phyloP scores from a whole-genome alignment of 2,329 filamentous ascomycete genomes.

The Calonectria pauciramosa region DNA sequence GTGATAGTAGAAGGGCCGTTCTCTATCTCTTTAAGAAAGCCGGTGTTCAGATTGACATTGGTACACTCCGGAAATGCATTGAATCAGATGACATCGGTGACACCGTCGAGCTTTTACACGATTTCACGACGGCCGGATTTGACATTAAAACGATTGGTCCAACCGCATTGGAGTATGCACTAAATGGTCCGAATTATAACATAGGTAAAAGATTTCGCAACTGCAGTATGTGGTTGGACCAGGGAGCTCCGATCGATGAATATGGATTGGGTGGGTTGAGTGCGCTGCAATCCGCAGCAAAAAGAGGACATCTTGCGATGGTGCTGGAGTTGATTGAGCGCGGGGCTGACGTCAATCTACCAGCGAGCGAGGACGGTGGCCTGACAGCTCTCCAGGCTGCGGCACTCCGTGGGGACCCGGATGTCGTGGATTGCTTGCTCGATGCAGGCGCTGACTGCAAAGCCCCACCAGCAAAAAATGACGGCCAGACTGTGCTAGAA shows the following conservation, averaged over 20 bases:
- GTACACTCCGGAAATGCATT: not conserved
- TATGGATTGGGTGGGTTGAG: not conserved
- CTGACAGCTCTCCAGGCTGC: slow-evolving; percentile 18
- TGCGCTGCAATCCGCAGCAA: slow-evolving; percentile 11
- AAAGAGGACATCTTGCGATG: not conserved
- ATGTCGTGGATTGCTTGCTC: slow-evolving; percentile 7
- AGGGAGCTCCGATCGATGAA: slow-evolving; percentile 8
- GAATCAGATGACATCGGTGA: rapidly evolving
- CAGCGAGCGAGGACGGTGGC: not conserved
- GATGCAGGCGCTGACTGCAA: slow-evolving; percentile 8
- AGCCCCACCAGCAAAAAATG: not conserved
- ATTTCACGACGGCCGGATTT: not conserved
- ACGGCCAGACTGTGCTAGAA: not conserved
- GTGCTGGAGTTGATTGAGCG: not conserved
- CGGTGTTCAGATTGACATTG: not conserved
- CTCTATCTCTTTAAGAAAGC: not conserved
- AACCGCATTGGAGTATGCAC: not conserved
- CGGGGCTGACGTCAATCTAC: slow-evolving; percentile 12
- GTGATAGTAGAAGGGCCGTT: not conserved
- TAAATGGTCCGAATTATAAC: no score
- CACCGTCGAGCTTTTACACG: not conserved
- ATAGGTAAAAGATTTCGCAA: no score
- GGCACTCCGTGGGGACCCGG: not conserved
- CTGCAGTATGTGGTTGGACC: not conserved
- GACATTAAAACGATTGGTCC: not conserved